These are phyloP conservation scores for Arthrobotrys iridis DNA, from an alignment of 2,329 filamentous ascomycete species.

Conservation along the genomic window DNA sequence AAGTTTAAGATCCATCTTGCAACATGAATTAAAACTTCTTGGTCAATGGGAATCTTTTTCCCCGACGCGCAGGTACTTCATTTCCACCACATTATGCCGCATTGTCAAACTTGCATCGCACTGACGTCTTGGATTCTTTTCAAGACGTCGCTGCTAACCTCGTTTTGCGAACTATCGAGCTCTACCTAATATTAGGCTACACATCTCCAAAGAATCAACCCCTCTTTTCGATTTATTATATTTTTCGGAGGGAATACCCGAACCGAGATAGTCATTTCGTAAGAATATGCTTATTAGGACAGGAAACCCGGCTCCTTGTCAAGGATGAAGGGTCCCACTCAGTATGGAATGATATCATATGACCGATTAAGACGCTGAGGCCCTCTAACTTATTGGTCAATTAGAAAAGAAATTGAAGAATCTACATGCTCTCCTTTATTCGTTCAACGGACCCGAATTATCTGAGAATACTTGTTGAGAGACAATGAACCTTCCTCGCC, in stretches of 20 bases:
- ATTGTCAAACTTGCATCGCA: constrained; percentile 4
- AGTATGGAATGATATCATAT: background rate
- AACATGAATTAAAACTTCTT: background rate
- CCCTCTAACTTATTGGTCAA: constrained; percentile 7
- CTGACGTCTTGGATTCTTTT: constrained; percentile 10
- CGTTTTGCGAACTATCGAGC: background rate
- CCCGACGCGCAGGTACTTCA: constrained; percentile 1
- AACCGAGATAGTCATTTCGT: constrained; percentile 20
- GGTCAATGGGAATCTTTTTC: background rate
- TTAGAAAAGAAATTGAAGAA: background rate
- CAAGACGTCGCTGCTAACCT: constrained; percentile 14
- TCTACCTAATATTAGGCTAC: constrained; percentile 1
- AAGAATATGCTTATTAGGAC: constrained; percentile 4
- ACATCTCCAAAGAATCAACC: background rate
- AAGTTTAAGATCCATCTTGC: background rate
- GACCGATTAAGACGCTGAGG: background rate
- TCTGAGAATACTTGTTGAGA: background rate
- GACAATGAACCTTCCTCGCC: background rate
- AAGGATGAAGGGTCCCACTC: background rate
- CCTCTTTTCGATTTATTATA: constrained; percentile 1
- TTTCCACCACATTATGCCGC: constrained; percentile 23
- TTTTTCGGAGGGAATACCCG: constrained; percentile 27
- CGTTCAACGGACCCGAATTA: background rate
- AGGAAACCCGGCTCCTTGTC: background rate
- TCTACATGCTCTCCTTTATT: background rate